Evolutionary conservation across 805 yeast genomes (phyloP).

Genomic region (Candida maris): DNA sequence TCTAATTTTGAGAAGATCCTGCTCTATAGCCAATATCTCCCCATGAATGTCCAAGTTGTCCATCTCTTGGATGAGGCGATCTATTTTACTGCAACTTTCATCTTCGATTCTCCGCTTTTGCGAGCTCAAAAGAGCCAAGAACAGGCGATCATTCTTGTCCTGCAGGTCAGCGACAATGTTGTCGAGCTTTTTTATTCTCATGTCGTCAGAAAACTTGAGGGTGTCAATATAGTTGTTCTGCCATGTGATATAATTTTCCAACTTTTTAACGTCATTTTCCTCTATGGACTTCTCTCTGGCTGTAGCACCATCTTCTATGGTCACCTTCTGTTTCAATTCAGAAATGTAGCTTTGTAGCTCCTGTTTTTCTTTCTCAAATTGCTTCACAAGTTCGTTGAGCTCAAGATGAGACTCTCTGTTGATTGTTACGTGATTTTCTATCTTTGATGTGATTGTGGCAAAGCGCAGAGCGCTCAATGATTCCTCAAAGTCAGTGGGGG

Average conservation of each 20-base stretch:
- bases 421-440: constrained; percentile 56
- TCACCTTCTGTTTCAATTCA: constrained; percentile 8
- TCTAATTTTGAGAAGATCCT: constrained; percentile 6
- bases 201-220: constrained; percentile 16
- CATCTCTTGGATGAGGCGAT: constrained; percentile 9
- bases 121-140: constrained; percentile 4
- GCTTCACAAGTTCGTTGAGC: constrained; percentile 29
- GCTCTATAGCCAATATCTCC: constrained; percentile 10
- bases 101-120: background rate
- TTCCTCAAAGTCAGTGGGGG: constrained; percentile 77
- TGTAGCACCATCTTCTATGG: background rate
- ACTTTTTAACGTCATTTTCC: constrained; percentile 12
- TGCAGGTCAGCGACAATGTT: constrained; percentile 3
- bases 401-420: constrained; percentile 41
- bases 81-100: constrained; percentile 3
- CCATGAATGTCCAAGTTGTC: constrained; percentile 10
- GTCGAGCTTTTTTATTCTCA: constrained; percentile 6
- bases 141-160: constrained; percentile 11
- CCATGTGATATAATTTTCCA: constrained; percentile 25
- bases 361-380: constrained; percentile 25
- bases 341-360: constrained; percentile 18
- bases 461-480: constrained; percentile 71
- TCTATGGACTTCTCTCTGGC: background rate
- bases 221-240: constrained; percentile 24
- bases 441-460: constrained; percentile 71